These are phyloP conservation scores for Ampelocalamus luodianensis DNA, from an alignment of 176 grass and related monocot genomes.

Conservation along the genomic window DNA sequence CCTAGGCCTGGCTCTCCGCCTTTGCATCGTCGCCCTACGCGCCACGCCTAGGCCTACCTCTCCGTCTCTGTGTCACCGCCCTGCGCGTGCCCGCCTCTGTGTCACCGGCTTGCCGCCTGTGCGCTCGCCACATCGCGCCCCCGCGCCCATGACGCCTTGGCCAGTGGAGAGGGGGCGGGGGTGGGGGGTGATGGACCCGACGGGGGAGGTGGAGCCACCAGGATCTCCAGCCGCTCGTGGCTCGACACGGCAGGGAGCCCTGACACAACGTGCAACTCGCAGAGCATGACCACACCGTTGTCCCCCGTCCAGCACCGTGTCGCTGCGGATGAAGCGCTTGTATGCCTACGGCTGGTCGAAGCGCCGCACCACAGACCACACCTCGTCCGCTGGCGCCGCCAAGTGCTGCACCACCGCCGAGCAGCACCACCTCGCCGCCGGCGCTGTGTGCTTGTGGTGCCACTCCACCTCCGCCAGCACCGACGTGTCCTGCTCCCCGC, in stretches of 20 bases:
- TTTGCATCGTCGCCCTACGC: too few relatives aligned
- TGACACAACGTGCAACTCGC: conserved; percentile 64
- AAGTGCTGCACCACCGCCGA: conserved; percentile 59
- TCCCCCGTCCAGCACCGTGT: conserved; percentile 54
- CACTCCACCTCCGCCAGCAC: conserved; percentile 59
- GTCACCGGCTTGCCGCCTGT: too few relatives aligned
- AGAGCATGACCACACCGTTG: conserved; percentile 59
- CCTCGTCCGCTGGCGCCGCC: conserved; percentile 46
- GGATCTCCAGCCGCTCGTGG: conserved; percentile 68
- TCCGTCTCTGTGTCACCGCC: too few relatives aligned
- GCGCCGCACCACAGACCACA: conserved; percentile 70
- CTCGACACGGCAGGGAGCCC: conserved; percentile 65
- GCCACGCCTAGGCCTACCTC: too few relatives aligned
- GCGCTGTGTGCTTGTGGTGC: conserved; percentile 54
- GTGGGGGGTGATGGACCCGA: too few relatives aligned
- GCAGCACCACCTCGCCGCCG: conserved; percentile 48
- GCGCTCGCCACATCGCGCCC: too few relatives aligned
- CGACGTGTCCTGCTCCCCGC: conserved; percentile 41
- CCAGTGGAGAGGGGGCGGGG: too few relatives aligned
- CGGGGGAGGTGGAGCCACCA: too few relatives aligned
- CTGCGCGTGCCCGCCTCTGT: too few relatives aligned
- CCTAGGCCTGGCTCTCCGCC: too few relatives aligned
- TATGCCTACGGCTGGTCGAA: conserved; percentile 71
- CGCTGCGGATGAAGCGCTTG: conserved; percentile 68
- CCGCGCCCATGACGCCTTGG: too few relatives aligned